phyloP scores from a whole-genome alignment of 2,329 filamentous ascomycete species.

The Pyrenochaeta sp. region DNA sequence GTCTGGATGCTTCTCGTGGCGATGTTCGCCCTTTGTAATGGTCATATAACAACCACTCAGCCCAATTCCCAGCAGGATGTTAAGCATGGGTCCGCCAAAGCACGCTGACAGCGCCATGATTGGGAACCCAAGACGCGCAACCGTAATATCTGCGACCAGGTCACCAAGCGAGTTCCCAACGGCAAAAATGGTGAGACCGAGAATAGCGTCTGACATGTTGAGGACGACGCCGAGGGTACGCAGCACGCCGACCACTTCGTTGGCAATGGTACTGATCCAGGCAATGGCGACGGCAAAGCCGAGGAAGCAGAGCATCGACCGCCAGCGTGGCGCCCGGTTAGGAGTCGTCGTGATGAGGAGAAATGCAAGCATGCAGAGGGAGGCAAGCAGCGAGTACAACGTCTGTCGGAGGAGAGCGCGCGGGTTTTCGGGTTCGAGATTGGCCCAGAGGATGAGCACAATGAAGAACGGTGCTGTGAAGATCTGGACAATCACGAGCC shows the following conservation, averaged over 20 bases:
- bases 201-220: conserved; percentile 91
- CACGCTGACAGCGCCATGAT: conserved; percentile 96
- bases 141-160: conserved; percentile 91
- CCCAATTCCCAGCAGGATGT: conserved; percentile 95
- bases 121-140: conserved; percentile 90
- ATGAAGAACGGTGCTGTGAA: conserved; percentile 89
- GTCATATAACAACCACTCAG: conserved; percentile 90
- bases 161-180: conserved; percentile 96
- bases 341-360: conserved; percentile 75
- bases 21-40: conserved; percentile 71
- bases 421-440: conserved; percentile 66
- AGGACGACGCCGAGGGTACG: conserved; percentile 93
- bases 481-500: conserved; percentile 85
- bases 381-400: conserved; percentile 59
- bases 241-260: conserved; percentile 92
- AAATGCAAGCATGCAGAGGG: conserved; percentile 70
- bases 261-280: conserved; percentile 96
- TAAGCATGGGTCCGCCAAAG: conserved; percentile 98
- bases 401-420: conserved; percentile 66
- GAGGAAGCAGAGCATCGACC: conserved; percentile 82
- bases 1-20: conserved; percentile 72
- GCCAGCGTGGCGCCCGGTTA: conserved; percentile 73
- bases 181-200: conserved; percentile 94
- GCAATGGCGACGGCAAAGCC: conserved; percentile 92
- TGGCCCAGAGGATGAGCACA: conserved; percentile 77